Evolutionary conservation across 2,329 filamentous ascomycete genomes (phyloP), one percentile per base, ranked within the genome.

Genomic region (Hypocreales sp.): DNA sequence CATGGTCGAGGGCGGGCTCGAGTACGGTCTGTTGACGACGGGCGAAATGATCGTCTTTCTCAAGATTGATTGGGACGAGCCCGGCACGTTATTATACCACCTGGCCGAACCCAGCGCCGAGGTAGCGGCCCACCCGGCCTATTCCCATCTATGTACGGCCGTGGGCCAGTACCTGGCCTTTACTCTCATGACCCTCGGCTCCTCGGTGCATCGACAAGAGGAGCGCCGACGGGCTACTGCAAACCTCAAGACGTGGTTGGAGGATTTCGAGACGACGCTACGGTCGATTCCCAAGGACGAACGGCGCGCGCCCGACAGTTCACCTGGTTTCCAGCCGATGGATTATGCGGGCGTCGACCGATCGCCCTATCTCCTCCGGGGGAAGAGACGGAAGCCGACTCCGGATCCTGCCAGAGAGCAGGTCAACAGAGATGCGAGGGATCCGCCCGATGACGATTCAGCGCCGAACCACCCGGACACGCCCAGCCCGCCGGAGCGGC

Each of bases 21-120:
- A 57, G 30, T 60, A 58, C 33, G 49, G 60, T 9, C 44, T 49
- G 15, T 29, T 65, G n/a, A 53, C 45, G 10, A 62, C 53, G 1
- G 53, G 56, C 19, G 51, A 63, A 35, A 48, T 49, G 2, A 53
- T 51, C 26, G 50, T 61, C 17, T 63, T 61, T 32, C 46, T 64
- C 14, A 49, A 46, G 20, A 32, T 60, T 10, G 34, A 50, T 28
- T 48, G 35, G 41, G 9, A 22, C 2, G 20, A 48, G 13, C 42
- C 44, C 0, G 28, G 27, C 5, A 45, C 35, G 8, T 35, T 54
- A 2, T 40, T 36, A 13, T 54, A 48, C 28, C 42, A 51, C 28
- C 27, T 53, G 9, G 44, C 46, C 2, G 41, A 50, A 33, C 47
- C 46, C 5, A 24, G 17, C 7, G 31, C 28, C 1, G 43, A 52